phyloP scores from a whole-genome alignment of 2,329 filamentous ascomycete genomes.

The Aschersonia sp. region DNA sequence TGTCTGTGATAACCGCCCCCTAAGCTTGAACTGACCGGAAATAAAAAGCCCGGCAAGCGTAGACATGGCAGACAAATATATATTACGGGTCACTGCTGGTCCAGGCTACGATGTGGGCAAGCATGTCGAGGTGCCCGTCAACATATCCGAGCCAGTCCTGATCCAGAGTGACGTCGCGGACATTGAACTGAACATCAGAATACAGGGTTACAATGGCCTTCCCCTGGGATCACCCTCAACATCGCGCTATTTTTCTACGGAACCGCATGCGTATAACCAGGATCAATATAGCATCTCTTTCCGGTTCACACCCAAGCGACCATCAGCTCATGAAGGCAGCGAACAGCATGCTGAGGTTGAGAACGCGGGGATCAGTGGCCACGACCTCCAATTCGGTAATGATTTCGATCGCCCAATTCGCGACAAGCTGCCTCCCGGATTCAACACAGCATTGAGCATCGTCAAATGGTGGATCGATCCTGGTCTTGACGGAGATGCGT shows the following conservation, averaged over 20 bases:
- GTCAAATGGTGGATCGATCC: conserved; percentile 89
- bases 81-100: conserved; percentile 71
- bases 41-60: no score
- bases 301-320: conserved; percentile 55
- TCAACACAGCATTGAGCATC: conserved; percentile 69
- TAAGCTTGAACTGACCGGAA: no score
- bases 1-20: no score
- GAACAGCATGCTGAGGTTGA: conserved; percentile 3
- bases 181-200: conserved; percentile 57
- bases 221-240: conserved; percentile 53
- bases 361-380: conserved; percentile 43
- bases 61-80: conserved; percentile 55
- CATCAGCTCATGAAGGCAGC: background rate
- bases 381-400: conserved; percentile 81
- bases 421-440: conserved; percentile 72
- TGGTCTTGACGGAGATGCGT: conserved; percentile 76
- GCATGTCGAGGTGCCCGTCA: conserved; percentile 66
- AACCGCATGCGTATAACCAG: conserved; percentile 46
- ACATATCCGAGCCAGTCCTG: conserved; percentile 44
- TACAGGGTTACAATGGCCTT: conserved; percentile 56
- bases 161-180: conserved; percentile 52
- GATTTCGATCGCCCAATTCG: conserved; percentile 88
- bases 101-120: conserved; percentile 56
- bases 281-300: conserved; percentile 83
- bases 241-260: conserved; percentile 62